Evolutionary conservation across 805 yeast genomes (phyloP), one percentile per base, ranked within the genome.

Genomic region (Yarrowia phangngaensis): DNA sequence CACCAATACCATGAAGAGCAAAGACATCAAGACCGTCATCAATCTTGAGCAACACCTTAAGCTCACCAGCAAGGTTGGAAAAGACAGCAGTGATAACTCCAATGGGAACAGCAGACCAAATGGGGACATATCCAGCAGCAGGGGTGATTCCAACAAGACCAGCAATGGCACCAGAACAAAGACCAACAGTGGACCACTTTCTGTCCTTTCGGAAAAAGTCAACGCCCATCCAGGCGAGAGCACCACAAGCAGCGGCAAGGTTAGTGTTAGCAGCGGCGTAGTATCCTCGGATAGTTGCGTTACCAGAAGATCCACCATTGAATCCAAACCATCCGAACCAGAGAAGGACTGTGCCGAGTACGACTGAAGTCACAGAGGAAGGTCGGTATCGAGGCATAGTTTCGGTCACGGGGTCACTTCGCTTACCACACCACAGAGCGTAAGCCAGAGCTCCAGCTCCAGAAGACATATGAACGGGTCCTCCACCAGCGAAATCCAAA

Each of bases 321-420:
- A 92, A 92, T 30, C 96, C 97, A 62, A 88, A 88, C 98, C 98
- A 92, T 27, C 97, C 98, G 60, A 92, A 88, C 96, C 97, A 90
- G 58, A 92, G 76, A 72, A 92, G 84, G 9, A 86, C 82, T 15
- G 97, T 88, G 50, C 98, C 98, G 52, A 92, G 69, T 13, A 89
- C 96, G 52, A 88, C 86, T 36, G 88, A 78, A 7, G 95, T 77
- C 28, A 90, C 95, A 16, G 92, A 83, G 65, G 90, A 97, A 30
- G 98, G 97, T 69, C 80, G 86, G 72, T 88, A 89, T 64, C 83
- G 83, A 54, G 96, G 96, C 57, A 86, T 73, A 55, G 79, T 78
- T 47, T 75, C 74, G 32, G 72, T 71, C 22, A 88, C 71, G 8
- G 74, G 74, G 64, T 87, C 96, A 17, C 31, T 30, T 74, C 98